These are phyloP conservation scores for Paxillus rubicundulus DNA, from an alignment of 768 basidiomycete genomes.

Conservation along the genomic window DNA sequence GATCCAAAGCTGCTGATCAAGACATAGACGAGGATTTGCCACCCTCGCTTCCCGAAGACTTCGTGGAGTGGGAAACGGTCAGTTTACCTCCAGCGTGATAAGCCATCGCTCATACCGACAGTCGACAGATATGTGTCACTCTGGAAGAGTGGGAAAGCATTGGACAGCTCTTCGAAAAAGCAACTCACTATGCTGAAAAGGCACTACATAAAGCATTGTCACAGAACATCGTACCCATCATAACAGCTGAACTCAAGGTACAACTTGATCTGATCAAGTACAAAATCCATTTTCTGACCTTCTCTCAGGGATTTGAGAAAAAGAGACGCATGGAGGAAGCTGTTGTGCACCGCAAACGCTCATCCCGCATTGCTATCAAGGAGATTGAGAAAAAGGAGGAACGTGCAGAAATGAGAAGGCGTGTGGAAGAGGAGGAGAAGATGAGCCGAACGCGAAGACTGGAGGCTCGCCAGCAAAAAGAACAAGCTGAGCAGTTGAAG, in stretches of 20 bases:
- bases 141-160: constrained; percentile 84
- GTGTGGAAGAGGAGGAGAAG: constrained; percentile 67
- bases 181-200: constrained; percentile 78
- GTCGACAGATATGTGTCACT: constrained; percentile 71
- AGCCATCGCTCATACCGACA: background rate
- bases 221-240: constrained; percentile 65
- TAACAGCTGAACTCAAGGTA: constrained; percentile 68
- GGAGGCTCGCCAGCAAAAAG: constrained; percentile 54
- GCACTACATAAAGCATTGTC: constrained; percentile 67
- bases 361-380: constrained; percentile 79
- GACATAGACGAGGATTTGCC: background rate
- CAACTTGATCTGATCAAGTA: constrained; percentile 17
- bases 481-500: constrained; percentile 51
- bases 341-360: constrained; percentile 82
- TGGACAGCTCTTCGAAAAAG: constrained; percentile 69
- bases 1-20: background rate
- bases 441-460: constrained; percentile 58
- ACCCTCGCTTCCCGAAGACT: constrained; percentile 44
- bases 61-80: constrained; percentile 92
- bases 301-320: constrained; percentile 55
- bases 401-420: constrained; percentile 52
- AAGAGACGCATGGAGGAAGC: constrained; percentile 70
- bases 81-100: constrained; percentile 22
- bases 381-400: constrained; percentile 81
- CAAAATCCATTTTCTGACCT: constrained; percentile 3